These are phyloP conservation scores for Thinopyrum elongatum DNA, from an alignment of 176 grass and related monocot species.

Conservation along the genomic window DNA sequence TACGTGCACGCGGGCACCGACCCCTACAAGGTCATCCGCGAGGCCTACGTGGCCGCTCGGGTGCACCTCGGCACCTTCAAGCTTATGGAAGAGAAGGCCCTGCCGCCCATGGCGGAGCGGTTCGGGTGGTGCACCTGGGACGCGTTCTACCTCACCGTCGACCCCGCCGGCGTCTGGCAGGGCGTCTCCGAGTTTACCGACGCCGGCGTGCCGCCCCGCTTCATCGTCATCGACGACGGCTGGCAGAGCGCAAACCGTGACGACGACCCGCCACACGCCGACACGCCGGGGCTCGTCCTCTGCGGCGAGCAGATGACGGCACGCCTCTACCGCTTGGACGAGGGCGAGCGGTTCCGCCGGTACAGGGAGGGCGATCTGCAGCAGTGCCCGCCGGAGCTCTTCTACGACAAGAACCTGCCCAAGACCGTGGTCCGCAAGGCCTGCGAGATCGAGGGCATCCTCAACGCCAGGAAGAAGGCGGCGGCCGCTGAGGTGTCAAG, in stretches of 20 bases:
- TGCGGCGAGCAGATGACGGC: no score
- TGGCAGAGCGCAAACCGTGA: slow-evolving; percentile 70
- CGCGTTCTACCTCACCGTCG: slow-evolving; percentile 72
- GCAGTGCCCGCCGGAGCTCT: neutral
- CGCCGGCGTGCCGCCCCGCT: slow-evolving; percentile 42
- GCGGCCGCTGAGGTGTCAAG: neutral
- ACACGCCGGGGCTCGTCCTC: slow-evolving; percentile 37
- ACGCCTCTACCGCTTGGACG: no score
- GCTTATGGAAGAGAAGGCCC: slow-evolving; percentile 46
- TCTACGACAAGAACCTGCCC: slow-evolving; percentile 19
- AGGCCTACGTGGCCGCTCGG: slow-evolving; percentile 43
- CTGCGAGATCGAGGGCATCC: slow-evolving; percentile 18
- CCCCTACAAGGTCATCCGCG: slow-evolving; percentile 27
- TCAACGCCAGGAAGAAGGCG: slow-evolving; percentile 27
- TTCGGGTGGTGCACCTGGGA: slow-evolving; percentile 99
- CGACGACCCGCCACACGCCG: slow-evolving; percentile 28
- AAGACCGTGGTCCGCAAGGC: slow-evolving; percentile 29
- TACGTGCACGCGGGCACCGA: no score
- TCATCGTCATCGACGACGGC: slow-evolving; percentile 76
- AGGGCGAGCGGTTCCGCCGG: no score
- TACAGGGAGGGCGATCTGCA: no score
- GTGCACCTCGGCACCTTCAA: slow-evolving; percentile 51
- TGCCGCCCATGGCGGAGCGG: slow-evolving; percentile 42
- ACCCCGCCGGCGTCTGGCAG: slow-evolving; percentile 55
- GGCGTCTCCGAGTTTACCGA: slow-evolving; percentile 48